These are phyloP conservation scores for Lobulomyces angularis DNA, from an alignment of 192 early-diverging fungal species.

Conservation along the genomic window DNA sequence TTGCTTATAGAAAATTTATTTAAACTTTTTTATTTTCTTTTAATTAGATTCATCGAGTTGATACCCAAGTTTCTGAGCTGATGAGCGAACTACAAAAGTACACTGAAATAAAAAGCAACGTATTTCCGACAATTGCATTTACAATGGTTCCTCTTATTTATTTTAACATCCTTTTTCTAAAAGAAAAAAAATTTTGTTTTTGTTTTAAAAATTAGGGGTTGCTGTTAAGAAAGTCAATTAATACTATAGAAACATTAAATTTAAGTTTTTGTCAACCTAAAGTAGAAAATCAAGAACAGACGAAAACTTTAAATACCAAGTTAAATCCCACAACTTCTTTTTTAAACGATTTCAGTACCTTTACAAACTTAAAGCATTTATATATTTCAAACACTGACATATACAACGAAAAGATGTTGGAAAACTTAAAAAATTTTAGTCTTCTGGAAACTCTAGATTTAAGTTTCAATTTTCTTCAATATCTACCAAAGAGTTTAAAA, in stretches of 20 bases:
- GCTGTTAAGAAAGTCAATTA: no score
- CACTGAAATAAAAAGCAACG: no score
- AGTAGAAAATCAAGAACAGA: neutral
- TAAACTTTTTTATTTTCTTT: no score
- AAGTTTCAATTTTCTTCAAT: slow-evolving; percentile 25
- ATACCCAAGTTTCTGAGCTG: no score
- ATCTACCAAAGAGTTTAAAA: slow-evolving; percentile 3
- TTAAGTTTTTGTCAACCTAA: neutral
- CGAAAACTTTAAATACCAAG: slow-evolving; percentile 4
- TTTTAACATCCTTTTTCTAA: no score
- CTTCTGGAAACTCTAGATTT: slow-evolving; percentile 27
- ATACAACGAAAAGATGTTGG: neutral
- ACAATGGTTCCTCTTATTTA: no score
- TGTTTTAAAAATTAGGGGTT: no score
- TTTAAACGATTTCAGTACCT: slow-evolving; percentile 14
- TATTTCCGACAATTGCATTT: no score
- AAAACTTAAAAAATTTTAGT: slow-evolving; percentile 9
- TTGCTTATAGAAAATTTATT: no score
- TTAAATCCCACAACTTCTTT: slow-evolving; percentile 13
- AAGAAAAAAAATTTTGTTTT: no score
- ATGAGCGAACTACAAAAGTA: no score
- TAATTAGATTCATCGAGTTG: no score
- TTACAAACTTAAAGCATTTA: slow-evolving; percentile 15
- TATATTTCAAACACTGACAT: neutral
- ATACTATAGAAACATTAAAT: neutral